These are phyloP conservation scores for Alliaria petiolata DNA, from an alignment of 345 rosid genomes.

Conservation along the genomic window DNA sequence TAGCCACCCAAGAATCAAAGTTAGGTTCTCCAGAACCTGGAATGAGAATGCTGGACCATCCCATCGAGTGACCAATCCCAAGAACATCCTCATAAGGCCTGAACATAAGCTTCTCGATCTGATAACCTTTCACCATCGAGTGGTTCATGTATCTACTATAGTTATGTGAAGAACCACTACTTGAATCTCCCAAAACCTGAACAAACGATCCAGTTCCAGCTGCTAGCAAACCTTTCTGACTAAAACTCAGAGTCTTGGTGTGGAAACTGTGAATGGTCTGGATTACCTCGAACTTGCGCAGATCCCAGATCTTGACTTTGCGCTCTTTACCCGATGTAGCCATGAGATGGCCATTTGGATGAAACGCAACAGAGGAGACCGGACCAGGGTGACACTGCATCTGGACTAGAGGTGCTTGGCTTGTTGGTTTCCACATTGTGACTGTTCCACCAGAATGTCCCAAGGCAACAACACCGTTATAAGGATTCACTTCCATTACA, in stretches of 20 bases:
- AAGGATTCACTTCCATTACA: conserved; percentile 81
- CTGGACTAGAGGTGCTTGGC: conserved; percentile 66
- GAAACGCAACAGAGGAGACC: conserved; percentile 86
- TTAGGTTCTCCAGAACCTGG: conserved; percentile 98
- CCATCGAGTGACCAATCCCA: conserved; percentile 86
- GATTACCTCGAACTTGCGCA: conserved; percentile 73
- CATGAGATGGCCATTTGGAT: conserved; percentile 90
- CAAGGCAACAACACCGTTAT: conserved; percentile 68
- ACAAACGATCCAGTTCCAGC: conserved; percentile 68
- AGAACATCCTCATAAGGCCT: conserved; percentile 92
- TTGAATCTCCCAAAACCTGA: conserved; percentile 49
- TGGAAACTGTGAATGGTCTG: conserved; percentile 60
- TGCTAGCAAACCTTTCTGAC: conserved; percentile 93
- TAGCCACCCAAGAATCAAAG: conserved; percentile 92
- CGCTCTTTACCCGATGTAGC: conserved; percentile 82
- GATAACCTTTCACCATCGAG: conserved; percentile 79
- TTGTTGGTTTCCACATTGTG: conserved; percentile 94
- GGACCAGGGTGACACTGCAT: conserved; percentile 84
- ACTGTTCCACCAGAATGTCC: conserved; percentile 85
- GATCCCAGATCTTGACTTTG: conserved; percentile 87
- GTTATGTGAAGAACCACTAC: conserved; percentile 40
- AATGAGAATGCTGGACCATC: conserved; percentile 84
- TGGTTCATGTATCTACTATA: conserved; percentile 49
- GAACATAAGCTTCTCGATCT: conserved; percentile 61
- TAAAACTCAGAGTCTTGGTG: conserved; percentile 72